phyloP scores from a whole-genome alignment of 108 stramenopile genomes.

The Aurantiochytrium sp. region DNA sequence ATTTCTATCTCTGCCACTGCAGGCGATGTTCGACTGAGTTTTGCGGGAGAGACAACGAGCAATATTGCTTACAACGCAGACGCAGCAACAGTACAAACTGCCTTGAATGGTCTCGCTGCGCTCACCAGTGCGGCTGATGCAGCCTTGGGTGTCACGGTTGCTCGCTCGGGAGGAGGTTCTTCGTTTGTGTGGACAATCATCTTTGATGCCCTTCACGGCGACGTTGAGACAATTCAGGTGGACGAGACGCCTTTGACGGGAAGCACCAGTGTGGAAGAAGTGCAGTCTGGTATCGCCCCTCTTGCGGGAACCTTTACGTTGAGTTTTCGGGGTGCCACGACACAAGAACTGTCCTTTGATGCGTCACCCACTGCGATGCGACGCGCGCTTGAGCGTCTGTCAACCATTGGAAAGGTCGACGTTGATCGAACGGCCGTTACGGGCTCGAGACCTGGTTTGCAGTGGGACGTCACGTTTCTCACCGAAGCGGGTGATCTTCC shows the following conservation, averaged over 20 bases:
- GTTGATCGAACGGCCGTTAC: slow-evolving; percentile 36
- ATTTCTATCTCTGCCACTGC: slow-evolving; percentile 17
- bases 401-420: slow-evolving; percentile 53
- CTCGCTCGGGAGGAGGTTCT: not conserved
- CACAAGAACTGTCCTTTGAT: slow-evolving; percentile 43
- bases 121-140: slow-evolving; percentile 13
- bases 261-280: not conserved
- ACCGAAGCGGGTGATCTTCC: slow-evolving; percentile 66
- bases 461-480: slow-evolving; percentile 62
- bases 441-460: not conserved
- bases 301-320: slow-evolving; percentile 59
- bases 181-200: not conserved
- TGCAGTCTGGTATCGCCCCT: slow-evolving; percentile 29
- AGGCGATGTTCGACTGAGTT: slow-evolving; percentile 33
- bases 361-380: slow-evolving; percentile 43
- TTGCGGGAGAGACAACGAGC: slow-evolving; percentile 19
- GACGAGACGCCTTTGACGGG: slow-evolving; percentile 8
- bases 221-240: slow-evolving; percentile 17
- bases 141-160: not conserved
- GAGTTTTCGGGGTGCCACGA: slow-evolving; percentile 48
- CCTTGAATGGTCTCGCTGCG: slow-evolving; percentile 24
- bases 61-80: slow-evolving; percentile 36
- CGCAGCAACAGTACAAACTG: slow-evolving; percentile 20
- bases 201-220: slow-evolving; percentile 18
- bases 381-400: slow-evolving; percentile 52